Conservation (phyloP, 306 rosid species). For the Rosa rugosa region DNA sequence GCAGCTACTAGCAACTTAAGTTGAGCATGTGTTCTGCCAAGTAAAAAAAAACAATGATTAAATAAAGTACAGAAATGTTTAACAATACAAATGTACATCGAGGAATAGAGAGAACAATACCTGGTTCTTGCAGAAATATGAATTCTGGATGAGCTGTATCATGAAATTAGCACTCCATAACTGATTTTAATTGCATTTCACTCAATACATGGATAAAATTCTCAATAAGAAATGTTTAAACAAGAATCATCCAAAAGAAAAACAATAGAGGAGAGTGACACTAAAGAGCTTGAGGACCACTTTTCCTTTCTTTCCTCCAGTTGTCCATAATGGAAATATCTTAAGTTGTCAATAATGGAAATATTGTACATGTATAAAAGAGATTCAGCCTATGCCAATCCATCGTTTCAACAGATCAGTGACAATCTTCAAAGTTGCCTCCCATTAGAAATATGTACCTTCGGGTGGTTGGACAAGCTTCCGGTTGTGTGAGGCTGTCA, state of each 20-base stretch:
- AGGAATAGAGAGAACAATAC: too few species aligned
- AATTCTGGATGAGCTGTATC: too few species aligned
- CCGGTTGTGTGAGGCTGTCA: conserved; percentile 90
- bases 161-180: neutral
- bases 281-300: conserved; percentile 5
- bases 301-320: neutral
- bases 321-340: neutral
- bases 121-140: too few species aligned
- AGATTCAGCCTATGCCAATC: conserved; percentile 3
- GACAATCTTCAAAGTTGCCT: conserved; percentile 3
- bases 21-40: too few species aligned
- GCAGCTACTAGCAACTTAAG: too few species aligned
- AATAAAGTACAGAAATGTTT: too few species aligned
- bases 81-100: too few species aligned
- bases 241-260: neutral
- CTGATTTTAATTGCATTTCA: neutral
- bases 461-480: conserved; percentile 58
- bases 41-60: too few species aligned
- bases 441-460: conserved; percentile 81
- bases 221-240: neutral
- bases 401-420: neutral
- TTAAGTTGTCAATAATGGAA: neutral
- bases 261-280: conserved; percentile 1
- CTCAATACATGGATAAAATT: neutral
- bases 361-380: conserved; percentile 7